Base-by-base conservation (phyloP, 2,329 filamentous ascomycete genomes). In the Colletotrichum lini region DNA sequence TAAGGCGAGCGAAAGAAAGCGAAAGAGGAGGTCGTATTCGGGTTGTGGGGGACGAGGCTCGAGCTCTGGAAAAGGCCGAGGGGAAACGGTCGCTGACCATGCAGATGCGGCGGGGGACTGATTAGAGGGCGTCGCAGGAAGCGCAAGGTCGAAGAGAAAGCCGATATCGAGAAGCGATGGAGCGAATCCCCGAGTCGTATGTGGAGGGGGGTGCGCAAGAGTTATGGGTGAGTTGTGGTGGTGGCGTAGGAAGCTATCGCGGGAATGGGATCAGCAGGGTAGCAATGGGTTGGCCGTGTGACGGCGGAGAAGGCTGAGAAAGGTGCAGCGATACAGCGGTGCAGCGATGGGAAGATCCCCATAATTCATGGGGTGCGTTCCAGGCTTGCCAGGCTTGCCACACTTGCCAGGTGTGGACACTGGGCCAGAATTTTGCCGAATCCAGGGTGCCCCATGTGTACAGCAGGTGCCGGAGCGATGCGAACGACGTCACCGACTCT, bases 401-500 rank as follows among this genome's bases (percentile, higher is more conserved):
- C 23, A 12, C 15, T 40, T 57, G 38, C 38, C 18, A 7, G 15
- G 16, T 3, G 23, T 10, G 26, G 6, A 50, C 16, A 18, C 10
- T 61, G 15, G 30, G 8, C 70, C 56, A 62, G 54, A 58, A 61
- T 72, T 72, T 66, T 70, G 59, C 71, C 70, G 70, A 54, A 67
- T 67, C 62, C 62, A 73, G 71, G 67, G 71, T 73, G 59, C 58
- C 30, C 30, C 30, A 30, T 30, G 30, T 30, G 30, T 30, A 7
- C 30, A 30, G 30, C 56, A n/a, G 47, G 18, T 59, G 58, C 40
- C 45, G 44, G 6, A 21, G 30, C 5, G 18, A 18, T 30, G 16
- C 4, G 5, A 35, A 49, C 59, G 71, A 73, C 71, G 71, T 73
- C 71, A 71, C 62, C 30, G 30, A 30, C 30, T 8, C 30, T 8